Conservation (phyloP, 495 filamentous ascomycete species). For the Penicillium subrubescens region DNA sequence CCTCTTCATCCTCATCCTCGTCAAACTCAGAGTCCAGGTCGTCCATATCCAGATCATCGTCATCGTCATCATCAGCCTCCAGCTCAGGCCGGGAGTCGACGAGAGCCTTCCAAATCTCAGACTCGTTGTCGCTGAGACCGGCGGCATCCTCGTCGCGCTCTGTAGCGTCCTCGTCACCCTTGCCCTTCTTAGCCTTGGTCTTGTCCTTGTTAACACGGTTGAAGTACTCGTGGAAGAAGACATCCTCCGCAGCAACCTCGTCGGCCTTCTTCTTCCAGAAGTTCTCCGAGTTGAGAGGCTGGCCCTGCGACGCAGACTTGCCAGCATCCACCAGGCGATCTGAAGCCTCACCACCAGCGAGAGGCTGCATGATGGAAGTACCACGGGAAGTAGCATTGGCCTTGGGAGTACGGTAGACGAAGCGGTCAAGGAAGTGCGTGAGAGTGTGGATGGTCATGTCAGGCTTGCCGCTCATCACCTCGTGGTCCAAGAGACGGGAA, state of each 20-base stretch:
- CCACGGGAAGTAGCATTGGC: conserved; percentile 63
- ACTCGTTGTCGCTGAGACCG: conserved; percentile 51
- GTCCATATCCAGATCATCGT: conserved; percentile 64
- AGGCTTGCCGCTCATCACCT: conserved; percentile 78
- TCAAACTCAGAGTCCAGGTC: conserved; percentile 59
- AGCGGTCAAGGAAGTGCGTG: conserved; percentile 93
- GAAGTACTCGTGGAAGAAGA: conserved; percentile 99
- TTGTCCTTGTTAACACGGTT: conserved; percentile 72
- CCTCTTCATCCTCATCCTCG: conserved; percentile 47
- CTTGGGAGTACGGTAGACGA: conserved; percentile 92
- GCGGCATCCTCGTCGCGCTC: conserved; percentile 32
- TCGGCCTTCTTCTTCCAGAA: conserved; percentile 92
- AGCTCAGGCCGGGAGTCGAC: conserved; percentile 79
- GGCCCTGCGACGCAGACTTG: conserved; percentile 38
- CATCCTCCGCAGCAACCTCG: conserved; percentile 86
- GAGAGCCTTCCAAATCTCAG: conserved; percentile 91
- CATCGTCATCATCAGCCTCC: conserved; percentile 66
- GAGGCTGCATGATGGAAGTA: conserved; percentile 92
- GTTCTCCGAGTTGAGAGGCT: conserved; percentile 76
- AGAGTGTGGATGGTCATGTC: conserved; percentile 86
- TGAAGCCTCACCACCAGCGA: conserved; percentile 64
- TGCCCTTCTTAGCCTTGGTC: conserved; percentile 60
- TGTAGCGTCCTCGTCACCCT: conserved; percentile 37
- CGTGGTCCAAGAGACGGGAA: conserved; percentile 61
- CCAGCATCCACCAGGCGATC: conserved; percentile 66